These are phyloP conservation scores for Yamadazyma phyllophila DNA, from an alignment of 805 yeast genomes.

Conservation along the genomic window DNA sequence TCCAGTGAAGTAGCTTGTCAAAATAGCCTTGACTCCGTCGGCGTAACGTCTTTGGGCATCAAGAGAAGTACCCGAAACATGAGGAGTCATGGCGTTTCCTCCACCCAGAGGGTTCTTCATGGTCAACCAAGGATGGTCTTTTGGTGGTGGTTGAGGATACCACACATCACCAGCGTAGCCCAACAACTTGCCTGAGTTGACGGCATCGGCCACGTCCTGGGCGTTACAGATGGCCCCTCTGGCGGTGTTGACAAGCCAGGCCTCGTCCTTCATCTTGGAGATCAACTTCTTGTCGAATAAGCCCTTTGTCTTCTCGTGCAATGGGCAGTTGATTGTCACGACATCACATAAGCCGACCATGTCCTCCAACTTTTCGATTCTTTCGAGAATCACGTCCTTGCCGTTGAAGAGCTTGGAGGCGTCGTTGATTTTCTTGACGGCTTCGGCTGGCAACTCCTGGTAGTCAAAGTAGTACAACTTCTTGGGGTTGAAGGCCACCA, in stretches of 20 bases:
- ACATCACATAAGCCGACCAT: constrained; percentile 66
- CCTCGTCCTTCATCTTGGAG: constrained; percentile 69
- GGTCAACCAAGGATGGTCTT: constrained; percentile 73
- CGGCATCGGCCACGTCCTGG: constrained; percentile 74
- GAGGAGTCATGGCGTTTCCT: constrained; percentile 86
- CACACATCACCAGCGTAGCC: constrained; percentile 89
- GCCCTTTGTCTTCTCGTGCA: constrained; percentile 68
- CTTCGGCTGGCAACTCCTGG: constrained; percentile 60
- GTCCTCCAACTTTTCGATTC: constrained; percentile 61
- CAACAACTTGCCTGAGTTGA: constrained; percentile 61
- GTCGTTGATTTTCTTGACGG: constrained; percentile 37
- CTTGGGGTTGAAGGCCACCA: constrained; percentile 70
- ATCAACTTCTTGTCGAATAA: constrained; percentile 63
- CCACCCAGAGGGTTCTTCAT: constrained; percentile 65
- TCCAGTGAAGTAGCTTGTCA: constrained; percentile 59
- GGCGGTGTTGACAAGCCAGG: constrained; percentile 75
- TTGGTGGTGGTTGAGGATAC: constrained; percentile 82
- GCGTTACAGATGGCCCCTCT: constrained; percentile 77
- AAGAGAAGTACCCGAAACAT: constrained; percentile 73
- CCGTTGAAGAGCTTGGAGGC: constrained; percentile 43
- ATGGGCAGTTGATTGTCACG: constrained; percentile 75
- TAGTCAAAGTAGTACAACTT: constrained; percentile 74
- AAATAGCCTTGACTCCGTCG: constrained; percentile 62
- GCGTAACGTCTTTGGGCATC: constrained; percentile 80
- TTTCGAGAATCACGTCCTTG: constrained; percentile 51